phyloP scores from a whole-genome alignment of 129 eudicot species.

The Escallonia rubra region DNA sequence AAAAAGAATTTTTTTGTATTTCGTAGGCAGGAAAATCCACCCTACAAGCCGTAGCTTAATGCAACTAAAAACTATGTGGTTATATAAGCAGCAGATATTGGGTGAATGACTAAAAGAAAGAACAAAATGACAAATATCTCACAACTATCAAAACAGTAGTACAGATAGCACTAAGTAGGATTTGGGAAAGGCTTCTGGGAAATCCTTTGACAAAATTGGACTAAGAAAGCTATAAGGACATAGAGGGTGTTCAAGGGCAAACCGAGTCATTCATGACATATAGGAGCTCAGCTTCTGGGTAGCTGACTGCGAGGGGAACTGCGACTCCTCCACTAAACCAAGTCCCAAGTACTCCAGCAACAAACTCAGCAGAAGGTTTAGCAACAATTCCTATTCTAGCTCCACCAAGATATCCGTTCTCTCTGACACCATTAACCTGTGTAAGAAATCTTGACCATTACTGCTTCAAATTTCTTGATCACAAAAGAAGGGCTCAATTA shows the following conservation, averaged over 20 bases:
- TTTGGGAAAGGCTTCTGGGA: not conserved
- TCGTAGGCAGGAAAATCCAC: not conserved
- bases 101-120: not conserved
- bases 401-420: slow-evolving; percentile 49
- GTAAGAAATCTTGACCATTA: not conserved
- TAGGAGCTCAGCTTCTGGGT: slow-evolving; percentile 89
- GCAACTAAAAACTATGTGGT: not conserved
- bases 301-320: slow-evolving; percentile 97
- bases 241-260: slow-evolving; percentile 19
- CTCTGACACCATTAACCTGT: slow-evolving; percentile 46
- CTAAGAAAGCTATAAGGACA: not conserved
- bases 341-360: slow-evolving; percentile 85
- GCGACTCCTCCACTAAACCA: slow-evolving; percentile 97
- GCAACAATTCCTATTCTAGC: slow-evolving; percentile 94
- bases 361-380: slow-evolving; percentile 95
- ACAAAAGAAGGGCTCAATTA: not conserved
- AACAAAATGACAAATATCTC: not conserved
- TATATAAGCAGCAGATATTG: not conserved
- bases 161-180: not conserved
- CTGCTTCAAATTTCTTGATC: not conserved
- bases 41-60: not conserved
- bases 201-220: not conserved
- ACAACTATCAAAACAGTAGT: not conserved
- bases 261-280: slow-evolving; percentile 98
- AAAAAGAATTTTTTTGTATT: not conserved